phyloP scores from a whole-genome alignment of 2,329 filamentous ascomycete genomes.

The Venturia pyrina region DNA sequence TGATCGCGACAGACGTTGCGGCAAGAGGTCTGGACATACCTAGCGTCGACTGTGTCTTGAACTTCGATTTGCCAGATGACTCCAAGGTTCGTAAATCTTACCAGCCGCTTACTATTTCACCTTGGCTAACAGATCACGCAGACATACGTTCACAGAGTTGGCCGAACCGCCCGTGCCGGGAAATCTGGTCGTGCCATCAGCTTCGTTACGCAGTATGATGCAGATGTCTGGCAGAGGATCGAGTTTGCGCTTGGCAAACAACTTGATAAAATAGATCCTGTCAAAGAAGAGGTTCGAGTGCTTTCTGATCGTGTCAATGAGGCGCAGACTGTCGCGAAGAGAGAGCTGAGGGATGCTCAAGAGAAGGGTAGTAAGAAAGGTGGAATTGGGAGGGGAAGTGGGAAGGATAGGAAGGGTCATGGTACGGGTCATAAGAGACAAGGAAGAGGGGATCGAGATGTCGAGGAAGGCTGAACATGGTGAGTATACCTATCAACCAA shows the following conservation, averaged over 20 bases:
- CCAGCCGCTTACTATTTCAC: too few species aligned
- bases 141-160: conserved; percentile 84
- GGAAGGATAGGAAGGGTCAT: conserved; percentile 20
- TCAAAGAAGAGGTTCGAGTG: conserved; percentile 78
- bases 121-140: not conserved
- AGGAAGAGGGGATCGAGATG: conserved; percentile 59
- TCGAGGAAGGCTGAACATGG: conserved; percentile 53
- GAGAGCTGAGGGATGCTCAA: conserved; percentile 70
- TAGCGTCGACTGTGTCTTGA: conserved; percentile 78
- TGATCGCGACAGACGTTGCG: conserved; percentile 90
- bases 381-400: conserved; percentile 15
- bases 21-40: conserved; percentile 88
- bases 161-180: conserved; percentile 77
- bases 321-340: conserved; percentile 63
- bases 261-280: conserved; percentile 58
- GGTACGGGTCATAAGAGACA: conserved; percentile 41
- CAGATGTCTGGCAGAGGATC: conserved; percentile 71
- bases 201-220: conserved; percentile 78
- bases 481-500: not conserved
- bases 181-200: conserved; percentile 74
- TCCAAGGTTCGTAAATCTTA: conserved; percentile 42
- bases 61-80: conserved; percentile 74
- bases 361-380: conserved; percentile 51
- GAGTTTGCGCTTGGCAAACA: conserved; percentile 74
- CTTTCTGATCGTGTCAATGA: conserved; percentile 70